These are phyloP conservation scores for Arxiozyma bovina DNA, from an alignment of 1,139 yeast genomes.

Conservation along the genomic window DNA sequence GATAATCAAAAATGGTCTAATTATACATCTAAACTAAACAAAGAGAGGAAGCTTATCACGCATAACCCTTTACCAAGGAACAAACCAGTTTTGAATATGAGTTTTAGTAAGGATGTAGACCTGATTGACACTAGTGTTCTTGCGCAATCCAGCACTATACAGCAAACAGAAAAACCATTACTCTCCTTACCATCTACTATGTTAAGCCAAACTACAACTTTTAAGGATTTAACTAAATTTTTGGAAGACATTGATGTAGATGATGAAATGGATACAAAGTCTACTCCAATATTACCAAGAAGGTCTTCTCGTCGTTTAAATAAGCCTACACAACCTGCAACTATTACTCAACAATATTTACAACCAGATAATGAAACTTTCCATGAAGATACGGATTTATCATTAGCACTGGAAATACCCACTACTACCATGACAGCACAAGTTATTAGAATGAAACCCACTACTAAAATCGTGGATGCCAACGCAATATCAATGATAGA, in stretches of 20 bases:
- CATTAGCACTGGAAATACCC: conserved; percentile 26
- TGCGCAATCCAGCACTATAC: conserved; percentile 27
- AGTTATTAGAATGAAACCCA: conserved; percentile 15
- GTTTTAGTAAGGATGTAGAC: neutral
- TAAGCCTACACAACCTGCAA: neutral
- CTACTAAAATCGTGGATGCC: neutral
- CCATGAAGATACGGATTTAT: conserved; percentile 22
- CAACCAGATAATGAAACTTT: neutral
- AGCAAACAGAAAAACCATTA: conserved; percentile 16
- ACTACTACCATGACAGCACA: conserved; percentile 25
- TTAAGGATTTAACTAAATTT: conserved; percentile 22
- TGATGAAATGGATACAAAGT: neutral
- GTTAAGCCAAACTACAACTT: conserved; percentile 23
- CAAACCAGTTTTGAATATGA: conserved; percentile 7
- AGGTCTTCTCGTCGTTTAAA: neutral
- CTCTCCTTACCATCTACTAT: conserved; percentile 20
- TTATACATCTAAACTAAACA: neutral
- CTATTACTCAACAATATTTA: neutral
- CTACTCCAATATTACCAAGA: neutral
- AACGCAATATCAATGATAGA: neutral
- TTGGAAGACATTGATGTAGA: conserved; percentile 9
- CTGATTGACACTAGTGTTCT: conserved; percentile 15
- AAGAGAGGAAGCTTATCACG: neutral
- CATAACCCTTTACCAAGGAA: conserved; percentile 6
- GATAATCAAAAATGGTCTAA: conserved; percentile 4